A percentile compares a stretch with the other conserved stretches of the same genome.
Evolutionary conservation across 148 eudicot genomes (phyloP).

Genomic region (Agrostemma githago): DNA sequence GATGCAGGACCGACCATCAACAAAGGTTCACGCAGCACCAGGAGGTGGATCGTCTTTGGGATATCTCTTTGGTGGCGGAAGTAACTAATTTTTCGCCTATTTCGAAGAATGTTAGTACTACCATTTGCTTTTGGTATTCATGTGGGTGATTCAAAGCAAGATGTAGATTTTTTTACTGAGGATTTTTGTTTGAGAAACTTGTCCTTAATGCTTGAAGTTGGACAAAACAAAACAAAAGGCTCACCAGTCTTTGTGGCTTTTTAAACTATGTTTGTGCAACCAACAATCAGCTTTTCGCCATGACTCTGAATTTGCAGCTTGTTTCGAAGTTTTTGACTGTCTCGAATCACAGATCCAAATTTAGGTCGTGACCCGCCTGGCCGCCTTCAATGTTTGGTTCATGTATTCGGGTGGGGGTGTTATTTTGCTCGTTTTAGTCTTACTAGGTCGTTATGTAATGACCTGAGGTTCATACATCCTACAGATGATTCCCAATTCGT

Average conservation of each 20-base stretch:
- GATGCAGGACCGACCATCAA: conserved; percentile 56
- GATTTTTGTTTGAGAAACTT: conserved; percentile 6
- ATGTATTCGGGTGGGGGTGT: too few relatives aligned
- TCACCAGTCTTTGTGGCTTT: conserved; percentile 16
- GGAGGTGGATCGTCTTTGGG: conserved; percentile 33
- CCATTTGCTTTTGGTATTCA: conserved; percentile 14
- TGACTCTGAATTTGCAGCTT: neutral
- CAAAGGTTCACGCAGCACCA: conserved; percentile 30
- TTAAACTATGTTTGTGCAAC: conserved; percentile 1
- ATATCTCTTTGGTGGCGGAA: conserved; percentile 31
- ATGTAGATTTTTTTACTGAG: conserved; percentile 17
- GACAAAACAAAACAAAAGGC: neutral
- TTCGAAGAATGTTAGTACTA: conserved; percentile 12
- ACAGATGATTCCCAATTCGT: too few relatives aligned
- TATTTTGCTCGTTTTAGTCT: too few relatives aligned
- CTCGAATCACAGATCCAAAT: neutral
- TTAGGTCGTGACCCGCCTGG: neutral
- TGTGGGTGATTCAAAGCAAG: conserved; percentile 19
- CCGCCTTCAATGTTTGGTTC: too few relatives aligned
- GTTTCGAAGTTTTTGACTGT: neutral
- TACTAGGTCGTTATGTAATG: too few relatives aligned
- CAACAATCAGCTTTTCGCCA: neutral
- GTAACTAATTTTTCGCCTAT: conserved; percentile 12
- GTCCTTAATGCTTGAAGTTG: conserved; percentile 8
- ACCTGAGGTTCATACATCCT: too few relatives aligned